These are phyloP conservation scores for Thalassiosira sp. DNA, from an alignment of 352 stramenopile species.

Conservation along the genomic window DNA sequence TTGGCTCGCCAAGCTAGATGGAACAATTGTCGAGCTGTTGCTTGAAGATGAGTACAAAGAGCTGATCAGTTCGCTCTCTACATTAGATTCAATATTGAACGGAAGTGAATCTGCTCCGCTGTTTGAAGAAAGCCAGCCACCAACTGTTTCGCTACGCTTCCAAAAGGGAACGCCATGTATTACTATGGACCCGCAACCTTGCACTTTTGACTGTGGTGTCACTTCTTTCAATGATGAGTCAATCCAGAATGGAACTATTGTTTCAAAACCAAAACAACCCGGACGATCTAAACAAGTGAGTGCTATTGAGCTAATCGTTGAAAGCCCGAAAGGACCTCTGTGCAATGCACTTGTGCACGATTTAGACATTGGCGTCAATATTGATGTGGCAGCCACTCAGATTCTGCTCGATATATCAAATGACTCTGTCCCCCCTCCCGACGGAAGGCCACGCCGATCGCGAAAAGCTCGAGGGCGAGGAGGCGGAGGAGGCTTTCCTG, in stretches of 20 bases:
- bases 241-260: constrained; percentile 11
- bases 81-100: constrained; percentile 39
- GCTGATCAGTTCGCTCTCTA: constrained; percentile 30
- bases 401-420: constrained; percentile 13
- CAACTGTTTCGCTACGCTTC: constrained; percentile 1
- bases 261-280: constrained; percentile 1
- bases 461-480: constrained; percentile 24
- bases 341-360: constrained; percentile 11
- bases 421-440: neutral
- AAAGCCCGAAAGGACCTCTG: neutral
- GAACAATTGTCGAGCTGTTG: constrained; percentile 43
- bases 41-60: constrained; percentile 12
- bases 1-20: constrained; percentile 26
- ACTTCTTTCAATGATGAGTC: constrained; percentile 12
- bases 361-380: neutral
- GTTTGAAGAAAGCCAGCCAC: neutral
- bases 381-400: constrained; percentile 6
- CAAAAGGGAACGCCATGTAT: constrained; percentile 7
- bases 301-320: constrained; percentile 4
- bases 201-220: constrained; percentile 17
- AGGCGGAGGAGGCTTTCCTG: constrained; percentile 16
- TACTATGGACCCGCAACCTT: constrained; percentile 12
- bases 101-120: constrained; percentile 6
- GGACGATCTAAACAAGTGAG: constrained; percentile 7
- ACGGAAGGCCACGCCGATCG: constrained; percentile 29